Percentiles rank a stretch among this genome's conserved stretches.
Conservation (phyloP, 306 rosid species). For the Glycine soja region DNA sequence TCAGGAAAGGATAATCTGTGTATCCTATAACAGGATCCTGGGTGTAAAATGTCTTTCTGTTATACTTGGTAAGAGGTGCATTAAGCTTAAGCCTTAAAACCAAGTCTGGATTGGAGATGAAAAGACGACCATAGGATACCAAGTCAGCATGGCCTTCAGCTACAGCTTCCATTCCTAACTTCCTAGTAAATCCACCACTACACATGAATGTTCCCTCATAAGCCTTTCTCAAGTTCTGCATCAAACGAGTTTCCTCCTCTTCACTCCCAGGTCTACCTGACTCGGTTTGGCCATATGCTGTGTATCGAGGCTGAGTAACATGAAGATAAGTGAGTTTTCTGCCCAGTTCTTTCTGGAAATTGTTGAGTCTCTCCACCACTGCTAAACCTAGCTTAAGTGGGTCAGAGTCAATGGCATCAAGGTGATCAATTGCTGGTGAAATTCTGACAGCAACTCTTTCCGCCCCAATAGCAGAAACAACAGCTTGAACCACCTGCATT, state of each 20-base stretch:
- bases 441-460: slow-evolving; percentile 71
- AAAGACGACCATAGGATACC: slow-evolving; percentile 80
- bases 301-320: slow-evolving; percentile 82
- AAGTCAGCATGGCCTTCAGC: slow-evolving; percentile 73
- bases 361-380: slow-evolving; percentile 79
- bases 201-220: slow-evolving; percentile 76
- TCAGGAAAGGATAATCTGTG: slow-evolving; percentile 80
- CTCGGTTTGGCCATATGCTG: slow-evolving; percentile 71
- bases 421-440: slow-evolving; percentile 92
- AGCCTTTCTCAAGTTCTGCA: slow-evolving; percentile 62
- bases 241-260: slow-evolving; percentile 68
- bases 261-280: slow-evolving; percentile 77
- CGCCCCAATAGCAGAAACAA: slow-evolving; percentile 66
- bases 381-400: slow-evolving; percentile 79
- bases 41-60: slow-evolving; percentile 80
- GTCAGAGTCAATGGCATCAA: slow-evolving; percentile 85
- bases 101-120: slow-evolving; percentile 84
- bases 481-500: slow-evolving; percentile 64
- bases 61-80: slow-evolving; percentile 71
- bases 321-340: slow-evolving; percentile 79
- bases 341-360: slow-evolving; percentile 61
- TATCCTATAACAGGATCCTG: slow-evolving; percentile 87
- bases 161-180: slow-evolving; percentile 77
- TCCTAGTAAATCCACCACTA: slow-evolving; percentile 86
- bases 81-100: slow-evolving; percentile 66